Evolutionary conservation across 768 basidiomycete species (phyloP).

Genomic region (Pulveroboletus ravenelii): DNA sequence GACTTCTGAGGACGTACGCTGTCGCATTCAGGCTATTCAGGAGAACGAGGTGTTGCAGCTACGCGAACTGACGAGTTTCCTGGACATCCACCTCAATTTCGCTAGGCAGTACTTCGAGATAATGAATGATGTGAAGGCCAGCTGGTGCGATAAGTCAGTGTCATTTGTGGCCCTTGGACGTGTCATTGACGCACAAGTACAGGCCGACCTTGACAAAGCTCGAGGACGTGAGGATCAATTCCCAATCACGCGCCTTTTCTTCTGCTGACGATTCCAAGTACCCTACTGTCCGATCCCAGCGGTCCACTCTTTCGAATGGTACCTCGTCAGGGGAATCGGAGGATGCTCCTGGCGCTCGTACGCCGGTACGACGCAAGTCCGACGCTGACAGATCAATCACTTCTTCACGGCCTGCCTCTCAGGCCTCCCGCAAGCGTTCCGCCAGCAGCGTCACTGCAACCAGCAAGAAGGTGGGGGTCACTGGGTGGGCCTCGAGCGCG

Average conservation of each 20-base stretch:
- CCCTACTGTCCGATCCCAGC: conserved; percentile 32
- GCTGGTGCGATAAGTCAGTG: conserved; percentile 65
- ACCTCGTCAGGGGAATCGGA: conserved; percentile 34
- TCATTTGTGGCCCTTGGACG: background rate
- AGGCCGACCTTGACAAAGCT: conserved; percentile 31
- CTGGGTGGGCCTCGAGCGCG: conserved; percentile 61
- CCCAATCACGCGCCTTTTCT: conserved; percentile 15
- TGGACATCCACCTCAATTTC: conserved; percentile 73
- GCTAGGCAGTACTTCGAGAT: conserved; percentile 70
- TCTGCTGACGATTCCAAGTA: conserved; percentile 26
- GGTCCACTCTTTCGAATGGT: conserved; percentile 24
- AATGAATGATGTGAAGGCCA: conserved; percentile 59
- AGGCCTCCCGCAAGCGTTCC: conserved; percentile 61
- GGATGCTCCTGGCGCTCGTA: conserved; percentile 25
- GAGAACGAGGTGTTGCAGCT: conserved; percentile 72
- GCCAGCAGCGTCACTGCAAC: conserved; percentile 46
- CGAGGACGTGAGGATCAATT: conserved; percentile 17
- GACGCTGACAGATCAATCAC: conserved; percentile 39
- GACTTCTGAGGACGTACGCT: conserved; percentile 77
- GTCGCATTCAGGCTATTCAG: conserved; percentile 73
- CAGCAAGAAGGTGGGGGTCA: conserved; percentile 36
- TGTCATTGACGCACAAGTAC: conserved; percentile 7
- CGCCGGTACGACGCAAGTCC: conserved; percentile 37
- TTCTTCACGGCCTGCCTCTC: conserved; percentile 53
- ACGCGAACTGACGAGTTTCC: conserved; percentile 62